phyloP scores from a whole-genome alignment of 2,329 filamentous ascomycete species.

The Colletotrichum horii region DNA sequence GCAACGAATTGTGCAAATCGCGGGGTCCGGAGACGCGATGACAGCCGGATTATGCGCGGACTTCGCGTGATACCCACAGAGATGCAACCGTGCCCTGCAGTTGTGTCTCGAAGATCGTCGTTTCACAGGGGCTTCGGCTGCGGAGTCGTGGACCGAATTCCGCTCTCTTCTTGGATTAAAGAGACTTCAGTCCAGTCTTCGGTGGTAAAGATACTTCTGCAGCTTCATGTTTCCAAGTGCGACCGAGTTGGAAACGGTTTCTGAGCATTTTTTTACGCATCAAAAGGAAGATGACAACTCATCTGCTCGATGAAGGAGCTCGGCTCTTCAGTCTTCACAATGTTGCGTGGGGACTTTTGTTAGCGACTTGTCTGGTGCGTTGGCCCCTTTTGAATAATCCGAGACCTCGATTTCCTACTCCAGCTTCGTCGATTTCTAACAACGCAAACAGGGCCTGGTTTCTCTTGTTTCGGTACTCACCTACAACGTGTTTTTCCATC shows the following conservation, averaged over 20 bases:
- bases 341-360: not conserved
- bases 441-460: not conserved
- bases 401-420: not conserved
- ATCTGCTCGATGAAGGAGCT: not conserved
- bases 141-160: not conserved
- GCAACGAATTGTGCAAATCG: not conserved
- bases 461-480: not conserved
- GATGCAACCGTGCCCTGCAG: not conserved
- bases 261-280: not conserved
- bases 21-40: not conserved
- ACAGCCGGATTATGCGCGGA: not conserved
- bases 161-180: not conserved
- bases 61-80: not conserved
- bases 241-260: not conserved
- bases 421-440: not conserved
- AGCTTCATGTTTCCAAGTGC: not conserved
- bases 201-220: not conserved
- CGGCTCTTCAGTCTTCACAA: not conserved
- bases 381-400: not conserved
- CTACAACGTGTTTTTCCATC: slow-evolving; percentile 7
- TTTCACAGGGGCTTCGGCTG: not conserved
- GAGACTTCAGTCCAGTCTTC: not conserved
- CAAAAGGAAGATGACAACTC: not conserved
- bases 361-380: not conserved
- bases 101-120: not conserved